A percentile compares a stretch with the other conserved stretches of the same genome.
Conservation (phyloP, 208 protist genomes). For the Acanthamoeba lenticulata region DNA sequence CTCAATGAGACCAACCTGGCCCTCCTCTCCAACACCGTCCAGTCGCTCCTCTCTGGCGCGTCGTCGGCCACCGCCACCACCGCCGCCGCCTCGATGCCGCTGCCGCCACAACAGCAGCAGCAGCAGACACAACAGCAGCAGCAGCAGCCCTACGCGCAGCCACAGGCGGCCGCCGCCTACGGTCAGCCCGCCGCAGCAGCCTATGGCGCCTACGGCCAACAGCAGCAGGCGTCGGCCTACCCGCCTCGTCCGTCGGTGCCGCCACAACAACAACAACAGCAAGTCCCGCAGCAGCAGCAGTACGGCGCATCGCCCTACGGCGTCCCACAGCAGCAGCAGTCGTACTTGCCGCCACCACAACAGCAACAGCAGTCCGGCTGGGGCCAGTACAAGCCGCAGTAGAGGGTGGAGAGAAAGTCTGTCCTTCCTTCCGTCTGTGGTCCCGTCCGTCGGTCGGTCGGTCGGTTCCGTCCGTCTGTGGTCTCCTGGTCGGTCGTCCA, state of each 20-base stretch:
- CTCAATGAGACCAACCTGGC: constrained; percentile 53
- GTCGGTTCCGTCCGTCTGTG: too few relatives aligned
- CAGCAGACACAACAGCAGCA: not conserved
- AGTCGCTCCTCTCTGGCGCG: not conserved
- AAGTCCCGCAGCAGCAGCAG: too few relatives aligned
- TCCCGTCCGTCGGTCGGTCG: too few relatives aligned
- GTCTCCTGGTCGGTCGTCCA: too few relatives aligned
- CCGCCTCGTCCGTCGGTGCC: too few relatives aligned
- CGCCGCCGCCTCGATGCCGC: not conserved
- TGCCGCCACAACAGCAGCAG: not conserved
- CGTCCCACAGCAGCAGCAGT: constrained; percentile 21
- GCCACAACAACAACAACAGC: too few relatives aligned
- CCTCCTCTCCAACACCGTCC: constrained; percentile 27
- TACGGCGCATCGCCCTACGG: not conserved
- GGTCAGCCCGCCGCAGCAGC: not conserved
- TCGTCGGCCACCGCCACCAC: not conserved
- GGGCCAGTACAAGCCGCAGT: constrained; percentile 4
- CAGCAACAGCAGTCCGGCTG: not conserved
- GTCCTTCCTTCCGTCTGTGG: too few relatives aligned
- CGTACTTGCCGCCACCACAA: not conserved
- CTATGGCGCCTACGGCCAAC: too few relatives aligned
- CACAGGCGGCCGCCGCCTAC: too few relatives aligned
- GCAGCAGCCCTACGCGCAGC: not conserved
- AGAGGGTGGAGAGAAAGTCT: not conserved
- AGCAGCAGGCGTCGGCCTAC: too few relatives aligned